Base-by-base conservation (phyloP, 768 basidiomycete genomes). In the Calvatia gigantea region DNA sequence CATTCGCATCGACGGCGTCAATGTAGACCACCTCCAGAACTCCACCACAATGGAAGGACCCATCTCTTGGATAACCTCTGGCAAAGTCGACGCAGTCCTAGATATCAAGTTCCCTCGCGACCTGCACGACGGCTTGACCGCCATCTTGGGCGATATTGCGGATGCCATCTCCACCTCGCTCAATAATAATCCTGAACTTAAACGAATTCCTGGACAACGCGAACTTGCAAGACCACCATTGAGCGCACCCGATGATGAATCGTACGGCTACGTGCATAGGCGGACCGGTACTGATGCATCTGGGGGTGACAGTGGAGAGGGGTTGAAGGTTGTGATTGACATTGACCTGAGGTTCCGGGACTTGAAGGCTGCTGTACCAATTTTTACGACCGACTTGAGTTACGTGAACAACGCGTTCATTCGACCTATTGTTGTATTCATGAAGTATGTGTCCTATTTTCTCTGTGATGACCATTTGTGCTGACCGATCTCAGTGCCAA, bases 71-170 rank as follows among this genome's bases (percentile, higher is more conserved):
- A 94, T 99, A 57, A 95, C 90, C 0, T 91, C 95, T 0, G 97
- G 97, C 39, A 97, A 96, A 70, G 80, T 97, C 25, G 97, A 99
- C 65, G 91, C 94, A 8, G 97, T 99, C 4, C 81, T 98, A 21
- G 97, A 99, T 71, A 95, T 99, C 73, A 94, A 95, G 65, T 98
- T 99, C 70, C 95, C 97, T 21, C 85, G 84, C 15, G 86, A 92
- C 62, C 83, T 84, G 8, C 67, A 76, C 48, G 86, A 88, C 55
- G 82, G 85, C 59, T 78, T 97, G 62, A 87, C 91, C 61, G 88
- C 82, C 31, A 83, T 98, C 59, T 78, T 98, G 4, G 89, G 81
- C n/a, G 91, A 96, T 68, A 86, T 98, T 51, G 89, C 92, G 2
- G 91, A 93, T 64, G 92, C 90, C 45, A 87, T 98, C 28, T 81